These are phyloP conservation scores for Paramyrothecium sp. DNA, from an alignment of 2,329 filamentous ascomycete species.

Conservation along the genomic window DNA sequence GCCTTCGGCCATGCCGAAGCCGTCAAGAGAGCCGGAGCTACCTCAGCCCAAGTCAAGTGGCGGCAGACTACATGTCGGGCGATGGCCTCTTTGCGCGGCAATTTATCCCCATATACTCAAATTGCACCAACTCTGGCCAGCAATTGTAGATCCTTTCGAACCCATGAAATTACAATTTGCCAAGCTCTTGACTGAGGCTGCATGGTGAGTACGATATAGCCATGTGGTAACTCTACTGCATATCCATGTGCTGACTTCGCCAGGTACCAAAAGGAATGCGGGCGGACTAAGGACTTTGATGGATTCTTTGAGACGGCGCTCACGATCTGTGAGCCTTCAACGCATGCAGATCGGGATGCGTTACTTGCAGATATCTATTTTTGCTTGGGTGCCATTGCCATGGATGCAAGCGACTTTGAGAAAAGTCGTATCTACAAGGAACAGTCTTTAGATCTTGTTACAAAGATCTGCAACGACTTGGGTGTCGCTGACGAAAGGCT, in stretches of 20 bases:
- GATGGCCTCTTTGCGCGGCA: constrained; percentile 5
- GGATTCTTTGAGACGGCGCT: constrained; percentile 3
- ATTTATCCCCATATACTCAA: constrained; percentile 5
- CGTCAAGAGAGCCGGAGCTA: constrained; percentile 5
- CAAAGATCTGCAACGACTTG: constrained; percentile 5
- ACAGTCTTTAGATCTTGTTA: constrained; percentile 6
- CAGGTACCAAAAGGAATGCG: constrained; percentile 10
- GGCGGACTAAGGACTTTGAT: not conserved
- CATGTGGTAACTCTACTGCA: not conserved
- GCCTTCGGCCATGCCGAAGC: constrained; percentile 5
- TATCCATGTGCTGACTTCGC: not conserved
- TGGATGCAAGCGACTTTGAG: constrained; percentile 11
- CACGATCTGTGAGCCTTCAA: constrained; percentile 4
- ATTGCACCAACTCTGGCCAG: constrained; percentile 2
- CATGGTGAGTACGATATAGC: not conserved
- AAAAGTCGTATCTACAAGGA: constrained; percentile 8
- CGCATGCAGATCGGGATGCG: constrained; percentile 5
- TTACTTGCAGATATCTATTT: constrained; percentile 9
- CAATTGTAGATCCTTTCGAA: not conserved
- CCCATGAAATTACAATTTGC: not conserved
- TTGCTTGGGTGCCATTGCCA: constrained; percentile 7
- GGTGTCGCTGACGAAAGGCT: constrained; percentile 7
- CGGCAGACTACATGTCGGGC: not conserved
- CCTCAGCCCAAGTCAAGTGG: constrained; percentile 4
- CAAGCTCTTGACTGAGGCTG: not conserved